A percentile compares a stretch with the other conserved stretches of the same genome.
Conservation (phyloP, 495 filamentous ascomycete genomes). For the Daldinia vernicosa region DNA sequence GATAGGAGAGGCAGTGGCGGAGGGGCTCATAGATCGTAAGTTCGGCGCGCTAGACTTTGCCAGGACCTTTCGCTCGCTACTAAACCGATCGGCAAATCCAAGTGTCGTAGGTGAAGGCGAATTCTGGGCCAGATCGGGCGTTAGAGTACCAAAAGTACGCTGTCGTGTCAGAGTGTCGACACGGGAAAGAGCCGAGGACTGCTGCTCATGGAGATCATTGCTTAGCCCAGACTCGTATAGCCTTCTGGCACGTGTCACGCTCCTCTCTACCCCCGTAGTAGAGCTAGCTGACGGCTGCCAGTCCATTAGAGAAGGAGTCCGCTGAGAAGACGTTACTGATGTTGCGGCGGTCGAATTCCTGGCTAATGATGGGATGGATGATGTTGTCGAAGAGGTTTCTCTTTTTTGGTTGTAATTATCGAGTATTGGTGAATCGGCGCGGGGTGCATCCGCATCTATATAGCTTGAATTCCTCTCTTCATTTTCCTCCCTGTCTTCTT, state of each 20-base stretch:
- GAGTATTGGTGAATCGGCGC: constrained; percentile 67
- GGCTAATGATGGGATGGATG: constrained; percentile 73
- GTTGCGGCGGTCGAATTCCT: constrained; percentile 91
- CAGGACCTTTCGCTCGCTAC: constrained; percentile 49
- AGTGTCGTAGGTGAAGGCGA: constrained; percentile 46
- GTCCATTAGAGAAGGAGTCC: constrained; percentile 60
- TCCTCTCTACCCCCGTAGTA: constrained; percentile 56
- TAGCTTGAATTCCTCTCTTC: constrained; percentile 49
- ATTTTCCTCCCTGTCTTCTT: constrained; percentile 52
- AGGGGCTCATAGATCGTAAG: constrained; percentile 54
- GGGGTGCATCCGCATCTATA: constrained; percentile 53
- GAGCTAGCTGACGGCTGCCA: constrained; percentile 51
- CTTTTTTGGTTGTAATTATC: constrained; percentile 75
- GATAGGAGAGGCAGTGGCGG: constrained; percentile 44
- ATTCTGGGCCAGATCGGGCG: constrained; percentile 54
- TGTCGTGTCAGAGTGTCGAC: constrained; percentile 76
- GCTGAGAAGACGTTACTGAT: constrained; percentile 87
- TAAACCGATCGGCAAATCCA: constrained; percentile 47
- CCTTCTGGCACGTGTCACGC: constrained; percentile 71
- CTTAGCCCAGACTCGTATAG: constrained; percentile 88
- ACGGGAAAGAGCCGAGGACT: constrained; percentile 76
- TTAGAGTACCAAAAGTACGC: constrained; percentile 60
- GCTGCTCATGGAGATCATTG: constrained; percentile 82
- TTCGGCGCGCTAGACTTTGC: constrained; percentile 60
- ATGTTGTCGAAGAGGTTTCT: constrained; percentile 87